These are phyloP conservation scores for Pichia sp. DNA, from an alignment of 1,139 yeast genomes.

Conservation along the genomic window DNA sequence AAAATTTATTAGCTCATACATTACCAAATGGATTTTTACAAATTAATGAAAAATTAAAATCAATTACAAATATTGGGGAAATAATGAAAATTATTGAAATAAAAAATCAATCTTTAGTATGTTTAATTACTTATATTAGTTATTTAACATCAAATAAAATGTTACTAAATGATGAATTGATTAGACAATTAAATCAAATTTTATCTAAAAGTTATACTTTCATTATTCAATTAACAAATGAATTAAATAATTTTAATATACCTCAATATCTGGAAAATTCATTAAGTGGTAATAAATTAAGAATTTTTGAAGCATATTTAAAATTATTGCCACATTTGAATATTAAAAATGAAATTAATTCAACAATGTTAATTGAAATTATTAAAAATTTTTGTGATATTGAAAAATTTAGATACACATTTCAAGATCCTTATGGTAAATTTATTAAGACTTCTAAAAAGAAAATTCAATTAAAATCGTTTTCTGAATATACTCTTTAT, in stretches of 20 bases:
- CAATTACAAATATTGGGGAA: slow-evolving; percentile 33
- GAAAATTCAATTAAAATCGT: slow-evolving; percentile 3
- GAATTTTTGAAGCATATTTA: slow-evolving; percentile 39
- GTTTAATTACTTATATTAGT: slow-evolving; percentile 38
- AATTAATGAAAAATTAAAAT: slow-evolving; percentile 20
- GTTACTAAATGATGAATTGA: slow-evolving; percentile 33
- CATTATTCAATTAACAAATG: slow-evolving; percentile 27
- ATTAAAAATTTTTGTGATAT: slow-evolving; percentile 40
- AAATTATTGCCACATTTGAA: slow-evolving; percentile 35
- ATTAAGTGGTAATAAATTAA: slow-evolving; percentile 35
- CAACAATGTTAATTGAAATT: slow-evolving; percentile 39
- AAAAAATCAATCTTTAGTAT: slow-evolving; percentile 42
- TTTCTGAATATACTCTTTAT: slow-evolving; percentile 24
- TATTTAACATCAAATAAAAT: slow-evolving; percentile 24
- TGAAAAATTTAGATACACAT: slow-evolving; percentile 25
- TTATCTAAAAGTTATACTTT: slow-evolving; percentile 37
- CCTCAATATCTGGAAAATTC: slow-evolving; percentile 20
- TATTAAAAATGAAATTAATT: slow-evolving; percentile 37
- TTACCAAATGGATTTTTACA: slow-evolving; percentile 30
- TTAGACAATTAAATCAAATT: slow-evolving; percentile 39
- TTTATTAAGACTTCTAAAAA: slow-evolving; percentile 11
- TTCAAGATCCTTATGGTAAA: slow-evolving; percentile 11
- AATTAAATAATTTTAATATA: slow-evolving; percentile 13
- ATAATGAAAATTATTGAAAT: slow-evolving; percentile 39
- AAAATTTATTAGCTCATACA: slow-evolving; percentile 58